Evolutionary conservation across 169 alveolate species (phyloP).

Genomic region (Perkinsus olseni): DNA sequence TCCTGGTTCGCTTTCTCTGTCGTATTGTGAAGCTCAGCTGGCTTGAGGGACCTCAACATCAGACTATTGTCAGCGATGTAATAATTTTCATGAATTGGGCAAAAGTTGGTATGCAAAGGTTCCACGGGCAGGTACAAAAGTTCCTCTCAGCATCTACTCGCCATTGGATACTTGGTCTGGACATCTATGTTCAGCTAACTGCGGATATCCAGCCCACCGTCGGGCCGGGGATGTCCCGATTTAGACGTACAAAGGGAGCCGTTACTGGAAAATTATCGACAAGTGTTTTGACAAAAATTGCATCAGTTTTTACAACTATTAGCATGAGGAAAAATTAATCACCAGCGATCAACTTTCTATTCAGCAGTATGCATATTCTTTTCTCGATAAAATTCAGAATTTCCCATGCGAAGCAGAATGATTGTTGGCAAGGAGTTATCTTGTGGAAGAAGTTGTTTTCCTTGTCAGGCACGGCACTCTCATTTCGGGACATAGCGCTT

Average conservation of each 20-base stretch:
- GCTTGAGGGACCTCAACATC: conserved; percentile 69
- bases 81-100: background rate
- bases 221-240: conserved; percentile 43
- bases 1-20: background rate
- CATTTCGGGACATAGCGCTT: conserved; percentile 81
- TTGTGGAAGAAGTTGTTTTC: too few relatives aligned
- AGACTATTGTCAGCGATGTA: conserved; percentile 22
- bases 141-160: conserved; percentile 72
- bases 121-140: conserved; percentile 42
- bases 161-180: conserved; percentile 85
- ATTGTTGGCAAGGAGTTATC: too few relatives aligned
- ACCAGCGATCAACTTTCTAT: too few relatives aligned
- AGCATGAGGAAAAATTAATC: too few relatives aligned
- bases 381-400: too few relatives aligned
- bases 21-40: conserved; percentile 57
- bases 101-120: background rate
- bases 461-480: conserved; percentile 72
- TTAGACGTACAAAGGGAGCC: conserved; percentile 22
- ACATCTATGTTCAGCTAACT: conserved; percentile 74
- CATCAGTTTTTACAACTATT: too few relatives aligned
- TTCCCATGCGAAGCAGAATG: too few relatives aligned
- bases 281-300: too few relatives aligned
- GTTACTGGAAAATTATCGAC: too few relatives aligned
- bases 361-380: too few relatives aligned
- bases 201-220: conserved; percentile 65